These are phyloP conservation scores for Thuja plicata DNA, from an alignment of 83 land plant species.

Conservation along the genomic window DNA sequence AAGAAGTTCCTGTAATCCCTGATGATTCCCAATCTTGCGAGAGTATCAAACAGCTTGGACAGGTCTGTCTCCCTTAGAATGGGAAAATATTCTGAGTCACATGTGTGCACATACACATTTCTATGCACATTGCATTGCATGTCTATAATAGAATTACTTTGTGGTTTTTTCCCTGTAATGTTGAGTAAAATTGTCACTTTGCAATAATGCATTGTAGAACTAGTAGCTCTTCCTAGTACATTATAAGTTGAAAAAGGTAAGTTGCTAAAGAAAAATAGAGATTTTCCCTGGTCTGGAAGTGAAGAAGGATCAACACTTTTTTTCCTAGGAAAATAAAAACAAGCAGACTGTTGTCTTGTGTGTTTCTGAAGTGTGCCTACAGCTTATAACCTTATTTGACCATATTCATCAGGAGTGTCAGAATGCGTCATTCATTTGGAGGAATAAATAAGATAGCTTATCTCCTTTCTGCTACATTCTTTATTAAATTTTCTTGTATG, in stretches of 20 bases:
- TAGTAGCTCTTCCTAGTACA: neutral
- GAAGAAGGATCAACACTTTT: neutral
- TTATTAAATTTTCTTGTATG: neutral
- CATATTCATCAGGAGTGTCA: neutral
- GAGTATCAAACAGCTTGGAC: conserved; percentile 56
- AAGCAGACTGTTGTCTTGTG: neutral
- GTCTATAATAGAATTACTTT: neutral
- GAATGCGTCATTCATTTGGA: neutral
- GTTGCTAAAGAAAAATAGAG: neutral
- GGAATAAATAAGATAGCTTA: neutral
- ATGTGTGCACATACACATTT: neutral
- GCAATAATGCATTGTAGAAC: neutral
- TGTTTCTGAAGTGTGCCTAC: neutral
- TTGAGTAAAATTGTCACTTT: neutral
- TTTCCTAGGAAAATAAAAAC: neutral
- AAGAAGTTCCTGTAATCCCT: conserved; percentile 67
- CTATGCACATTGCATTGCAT: neutral
- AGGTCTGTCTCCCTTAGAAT: conserved; percentile 31
- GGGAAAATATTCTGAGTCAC: neutral
- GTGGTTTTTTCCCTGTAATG: neutral
- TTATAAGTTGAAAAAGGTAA: neutral
- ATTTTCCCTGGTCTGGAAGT: neutral
- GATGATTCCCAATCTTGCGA: conserved; percentile 80
- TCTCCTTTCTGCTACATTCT: neutral
- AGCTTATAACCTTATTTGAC: neutral